Conservation (phyloP, 345 rosid species). For the Brassica cretica region DNA sequence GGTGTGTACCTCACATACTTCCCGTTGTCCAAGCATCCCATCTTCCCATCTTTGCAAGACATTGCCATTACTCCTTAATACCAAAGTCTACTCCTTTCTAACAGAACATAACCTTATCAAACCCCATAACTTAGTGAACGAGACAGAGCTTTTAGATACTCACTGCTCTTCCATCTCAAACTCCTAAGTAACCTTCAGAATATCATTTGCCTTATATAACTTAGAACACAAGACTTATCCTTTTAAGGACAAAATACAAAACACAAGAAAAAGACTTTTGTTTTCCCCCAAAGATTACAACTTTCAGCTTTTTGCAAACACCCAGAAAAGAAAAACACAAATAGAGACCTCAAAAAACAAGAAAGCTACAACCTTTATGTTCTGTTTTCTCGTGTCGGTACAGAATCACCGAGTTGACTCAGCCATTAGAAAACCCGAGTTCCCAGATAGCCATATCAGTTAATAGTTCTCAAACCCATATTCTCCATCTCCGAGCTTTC, state of each 20-base stretch:
- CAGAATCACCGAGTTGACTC: slow-evolving; percentile 34
- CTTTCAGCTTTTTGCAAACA: slow-evolving; percentile 43
- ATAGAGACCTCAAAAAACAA: slow-evolving; percentile 16
- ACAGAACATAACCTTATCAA: slow-evolving; percentile 8
- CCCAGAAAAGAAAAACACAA: slow-evolving; percentile 41
- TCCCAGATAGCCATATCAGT: slow-evolving; percentile 30
- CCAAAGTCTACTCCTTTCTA: slow-evolving; percentile 22
- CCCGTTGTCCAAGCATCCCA: slow-evolving; percentile 78
- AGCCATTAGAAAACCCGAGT: slow-evolving; percentile 36
- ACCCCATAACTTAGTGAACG: slow-evolving; percentile 11
- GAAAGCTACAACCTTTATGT: slow-evolving; percentile 31
- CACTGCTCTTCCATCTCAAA: slow-evolving; percentile 25
- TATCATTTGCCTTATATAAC: neutral
- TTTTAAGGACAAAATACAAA: slow-evolving; percentile 49
- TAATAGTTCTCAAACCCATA: slow-evolving; percentile 36
- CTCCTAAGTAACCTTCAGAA: slow-evolving; percentile 16
- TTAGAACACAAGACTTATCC: slow-evolving; percentile 34
- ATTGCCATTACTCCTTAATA: slow-evolving; percentile 57
- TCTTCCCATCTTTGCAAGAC: slow-evolving; percentile 92
- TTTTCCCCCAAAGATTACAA: slow-evolving; percentile 56
- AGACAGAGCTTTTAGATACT: slow-evolving; percentile 20
- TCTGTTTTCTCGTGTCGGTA: slow-evolving; percentile 18
- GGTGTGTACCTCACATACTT: slow-evolving; percentile 98
- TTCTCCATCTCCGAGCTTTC: slow-evolving; percentile 29
- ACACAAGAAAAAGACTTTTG: slow-evolving; percentile 47